Conservation (phyloP, 306 rosid genomes). For the Oxytropis ochrocephala region DNA sequence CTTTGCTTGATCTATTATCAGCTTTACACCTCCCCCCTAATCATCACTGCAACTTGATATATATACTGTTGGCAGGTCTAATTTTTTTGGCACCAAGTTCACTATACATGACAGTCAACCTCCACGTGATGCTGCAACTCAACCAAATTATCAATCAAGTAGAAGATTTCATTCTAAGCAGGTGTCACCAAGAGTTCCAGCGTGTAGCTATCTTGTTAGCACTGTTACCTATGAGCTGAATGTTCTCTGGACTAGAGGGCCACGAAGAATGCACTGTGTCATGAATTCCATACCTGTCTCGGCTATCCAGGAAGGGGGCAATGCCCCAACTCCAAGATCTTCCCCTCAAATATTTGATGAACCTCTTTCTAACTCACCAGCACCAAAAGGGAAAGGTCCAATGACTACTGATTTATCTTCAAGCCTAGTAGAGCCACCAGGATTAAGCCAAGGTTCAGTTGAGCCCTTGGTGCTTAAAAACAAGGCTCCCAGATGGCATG, state of each 20-base stretch:
- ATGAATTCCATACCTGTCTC: constrained; percentile 58
- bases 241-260: constrained; percentile 66
- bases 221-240: constrained; percentile 47
- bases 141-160: constrained; percentile 29
- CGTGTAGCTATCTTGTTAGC: constrained; percentile 40
- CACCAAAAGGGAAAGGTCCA: constrained; percentile 39
- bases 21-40: not conserved
- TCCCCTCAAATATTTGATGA: constrained; percentile 24
- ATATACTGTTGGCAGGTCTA: constrained; percentile 47
- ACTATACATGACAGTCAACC: constrained; percentile 43
- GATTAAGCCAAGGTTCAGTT: constrained; percentile 17
- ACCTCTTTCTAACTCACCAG: constrained; percentile 27
- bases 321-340: constrained; percentile 43
- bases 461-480: constrained; percentile 54
- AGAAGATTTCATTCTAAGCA: constrained; percentile 47
- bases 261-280: constrained; percentile 62
- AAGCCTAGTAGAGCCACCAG: constrained; percentile 15
- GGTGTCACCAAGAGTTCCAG: constrained; percentile 48
- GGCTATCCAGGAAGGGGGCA: constrained; percentile 61
- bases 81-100: constrained; percentile 67
- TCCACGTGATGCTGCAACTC: constrained; percentile 20
- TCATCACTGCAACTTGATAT: not conserved
- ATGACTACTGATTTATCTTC: constrained; percentile 15
- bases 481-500: constrained; percentile 85
- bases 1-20: not conserved